Conservation (phyloP, 257 asterid genomes). For the Anisodus tanguticus region DNA sequence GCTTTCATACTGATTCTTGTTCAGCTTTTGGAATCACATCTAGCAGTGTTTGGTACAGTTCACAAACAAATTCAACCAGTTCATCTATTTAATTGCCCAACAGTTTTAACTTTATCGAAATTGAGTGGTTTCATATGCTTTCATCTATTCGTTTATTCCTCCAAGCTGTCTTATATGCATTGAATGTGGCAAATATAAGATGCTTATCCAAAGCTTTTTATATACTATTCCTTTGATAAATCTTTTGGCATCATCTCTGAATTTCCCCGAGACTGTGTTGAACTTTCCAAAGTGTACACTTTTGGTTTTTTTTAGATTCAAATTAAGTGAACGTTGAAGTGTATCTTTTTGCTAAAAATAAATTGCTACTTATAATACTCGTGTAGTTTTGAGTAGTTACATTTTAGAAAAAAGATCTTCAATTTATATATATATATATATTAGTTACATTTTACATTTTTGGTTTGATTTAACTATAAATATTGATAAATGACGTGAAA, state of each 20-base stretch:
- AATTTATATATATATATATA: too few species aligned
- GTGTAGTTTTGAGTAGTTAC: neutral
- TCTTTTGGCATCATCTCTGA: neutral
- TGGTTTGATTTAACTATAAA: neutral
- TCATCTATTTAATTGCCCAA: neutral
- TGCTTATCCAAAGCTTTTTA: neutral
- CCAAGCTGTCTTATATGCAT: neutral
- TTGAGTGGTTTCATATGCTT: neutral
- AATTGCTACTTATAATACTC: neutral
- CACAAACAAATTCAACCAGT: slow-evolving; percentile 17
- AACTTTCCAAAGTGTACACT: neutral
- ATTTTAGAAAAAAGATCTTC: too few species aligned
- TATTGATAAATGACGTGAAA: neutral
- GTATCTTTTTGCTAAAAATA: neutral
- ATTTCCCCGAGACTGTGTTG: neutral
- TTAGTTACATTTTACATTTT: neutral
- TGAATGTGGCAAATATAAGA: neutral
- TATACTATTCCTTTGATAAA: neutral
- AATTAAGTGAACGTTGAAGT: neutral
- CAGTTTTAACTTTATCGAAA: neutral
- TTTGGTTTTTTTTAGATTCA: neutral
- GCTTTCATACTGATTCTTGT: neutral
- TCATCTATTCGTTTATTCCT: neutral
- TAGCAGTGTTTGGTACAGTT: slow-evolving; percentile 22
- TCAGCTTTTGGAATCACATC: slow-evolving; percentile 11